A percentile compares a stretch with the other conserved stretches of the same genome.
phyloP scores from a whole-genome alignment of 2,329 filamentous ascomycete genomes.

The Trichophyton equinum region DNA sequence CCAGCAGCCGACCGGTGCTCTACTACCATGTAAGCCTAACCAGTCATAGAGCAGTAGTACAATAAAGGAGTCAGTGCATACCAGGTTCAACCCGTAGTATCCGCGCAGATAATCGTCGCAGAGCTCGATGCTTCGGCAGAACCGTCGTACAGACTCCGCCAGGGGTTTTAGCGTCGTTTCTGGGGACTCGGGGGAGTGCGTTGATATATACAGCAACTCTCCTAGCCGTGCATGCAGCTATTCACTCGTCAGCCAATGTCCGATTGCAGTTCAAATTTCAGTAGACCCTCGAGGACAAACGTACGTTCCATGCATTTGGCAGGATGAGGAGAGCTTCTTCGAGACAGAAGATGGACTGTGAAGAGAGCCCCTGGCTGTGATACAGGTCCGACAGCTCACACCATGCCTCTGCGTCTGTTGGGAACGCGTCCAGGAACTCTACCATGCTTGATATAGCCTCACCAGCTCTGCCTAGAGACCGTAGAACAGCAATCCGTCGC shows the following conservation, averaged over 20 bases:
- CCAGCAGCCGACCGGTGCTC: conserved; percentile 12
- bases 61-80: conserved; percentile 29
- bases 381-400: conserved; percentile 83
- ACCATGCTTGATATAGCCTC: conserved; percentile 67
- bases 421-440: conserved; percentile 65
- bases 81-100: conserved; percentile 79
- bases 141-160: conserved; percentile 66
- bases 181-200: conserved; percentile 23
- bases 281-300: conserved; percentile 19
- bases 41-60: not conserved
- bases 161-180: conserved; percentile 40
- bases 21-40: conserved; percentile 4
- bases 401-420: conserved; percentile 89
- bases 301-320: conserved; percentile 90
- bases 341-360: conserved; percentile 74
- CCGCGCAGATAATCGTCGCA: conserved; percentile 87
- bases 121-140: conserved; percentile 81
- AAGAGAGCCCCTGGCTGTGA: conserved; percentile 60
- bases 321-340: conserved; percentile 80
- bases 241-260: too few relatives aligned
- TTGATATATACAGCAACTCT: conserved; percentile 65
- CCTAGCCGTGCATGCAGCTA: conserved; percentile 79
- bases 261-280: not conserved
- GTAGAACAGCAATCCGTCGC: conserved; percentile 66
- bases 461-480: conserved; percentile 53